phyloP scores from a whole-genome alignment of 2,329 filamentous ascomycete genomes.

The Calonectria ilicicola region DNA sequence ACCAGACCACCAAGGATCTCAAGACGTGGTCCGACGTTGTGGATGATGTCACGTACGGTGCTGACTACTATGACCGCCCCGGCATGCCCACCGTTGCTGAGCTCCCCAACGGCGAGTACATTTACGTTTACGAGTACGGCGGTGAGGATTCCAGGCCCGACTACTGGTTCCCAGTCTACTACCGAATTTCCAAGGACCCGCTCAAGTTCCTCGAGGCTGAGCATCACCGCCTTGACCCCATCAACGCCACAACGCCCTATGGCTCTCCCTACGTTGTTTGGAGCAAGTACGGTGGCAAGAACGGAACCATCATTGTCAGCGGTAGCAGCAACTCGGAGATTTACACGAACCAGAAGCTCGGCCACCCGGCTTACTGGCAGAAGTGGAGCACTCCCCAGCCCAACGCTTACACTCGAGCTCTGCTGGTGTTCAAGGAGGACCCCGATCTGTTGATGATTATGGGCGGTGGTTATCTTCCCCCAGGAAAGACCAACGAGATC shows the following conservation, averaged over 20 bases:
- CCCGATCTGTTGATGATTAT: slow-evolving; percentile 55
- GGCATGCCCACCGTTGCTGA: slow-evolving; percentile 75
- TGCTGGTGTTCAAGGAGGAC: slow-evolving; percentile 50
- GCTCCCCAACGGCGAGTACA: slow-evolving; percentile 64
- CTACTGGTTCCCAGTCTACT: slow-evolving; percentile 58
- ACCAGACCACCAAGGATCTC: slow-evolving; percentile 72
- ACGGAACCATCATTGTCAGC: slow-evolving; percentile 59
- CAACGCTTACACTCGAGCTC: slow-evolving; percentile 51
- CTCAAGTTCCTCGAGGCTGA: slow-evolving; percentile 49
- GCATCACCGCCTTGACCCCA: slow-evolving; percentile 47
- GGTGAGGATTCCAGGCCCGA: slow-evolving; percentile 51
- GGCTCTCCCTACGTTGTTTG: slow-evolving; percentile 58
- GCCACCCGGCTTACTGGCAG: slow-evolving; percentile 52
- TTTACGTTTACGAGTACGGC: slow-evolving; percentile 75
- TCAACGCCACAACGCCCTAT: slow-evolving; percentile 49
- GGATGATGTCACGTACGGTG: slow-evolving; percentile 69
- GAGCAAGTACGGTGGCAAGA: slow-evolving; percentile 56
- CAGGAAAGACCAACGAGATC: slow-evolving; percentile 58
- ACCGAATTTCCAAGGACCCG: slow-evolving; percentile 55
- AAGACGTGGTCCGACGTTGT: slow-evolving; percentile 69
- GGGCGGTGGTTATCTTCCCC: slow-evolving; percentile 59
- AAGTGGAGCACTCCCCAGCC: slow-evolving; percentile 50
- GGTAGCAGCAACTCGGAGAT: slow-evolving; percentile 52
- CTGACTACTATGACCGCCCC: slow-evolving; percentile 70
- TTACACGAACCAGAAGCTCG: slow-evolving; percentile 56